phyloP scores from a whole-genome alignment of 176 grass and related monocot genomes.

The Triticum monococcum region DNA sequence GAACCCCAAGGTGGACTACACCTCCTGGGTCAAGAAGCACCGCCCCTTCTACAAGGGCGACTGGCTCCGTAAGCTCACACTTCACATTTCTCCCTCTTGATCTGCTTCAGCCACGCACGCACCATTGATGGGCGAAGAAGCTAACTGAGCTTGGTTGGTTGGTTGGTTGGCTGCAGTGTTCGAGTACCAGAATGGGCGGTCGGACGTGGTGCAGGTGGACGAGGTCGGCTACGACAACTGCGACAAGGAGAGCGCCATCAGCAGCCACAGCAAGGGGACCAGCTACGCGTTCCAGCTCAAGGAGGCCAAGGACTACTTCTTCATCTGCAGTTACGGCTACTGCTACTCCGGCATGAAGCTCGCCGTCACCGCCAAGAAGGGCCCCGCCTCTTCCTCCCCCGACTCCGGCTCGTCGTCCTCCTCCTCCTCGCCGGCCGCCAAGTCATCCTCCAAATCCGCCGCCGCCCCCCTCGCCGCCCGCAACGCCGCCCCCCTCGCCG shows the following conservation, averaged over 20 bases:
- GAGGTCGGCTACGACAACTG: conserved; percentile 89
- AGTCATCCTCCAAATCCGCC: background rate
- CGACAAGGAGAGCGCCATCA: conserved; percentile 65
- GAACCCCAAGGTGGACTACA: conserved; percentile 96
- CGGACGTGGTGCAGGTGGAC: conserved; percentile 83
- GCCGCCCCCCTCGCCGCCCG: background rate
- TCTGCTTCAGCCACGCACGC: background rate
- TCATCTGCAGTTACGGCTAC: conserved; percentile 98
- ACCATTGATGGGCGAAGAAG: background rate
- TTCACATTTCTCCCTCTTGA: background rate
- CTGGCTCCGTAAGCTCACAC: conserved; percentile 63
- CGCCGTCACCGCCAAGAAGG: conserved; percentile 54
- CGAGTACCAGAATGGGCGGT: conserved; percentile 71
- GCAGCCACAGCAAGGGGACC: conserved; percentile 81
- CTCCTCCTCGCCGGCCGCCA: background rate
- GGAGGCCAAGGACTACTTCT: conserved; percentile 90
- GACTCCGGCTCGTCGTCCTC: background rate
- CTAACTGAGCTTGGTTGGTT: background rate
- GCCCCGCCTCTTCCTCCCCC: conserved; percentile 15
- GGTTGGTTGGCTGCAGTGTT: conserved; percentile 53
- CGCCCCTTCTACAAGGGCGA: conserved; percentile 91
- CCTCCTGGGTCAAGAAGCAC: conserved; percentile 94
- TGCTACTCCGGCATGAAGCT: conserved; percentile 96
- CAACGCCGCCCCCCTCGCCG: background rate
- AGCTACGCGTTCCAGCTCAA: conserved; percentile 93